Conservation (phyloP, 148 eudicot genomes). For the Nepenthes mirabilis region DNA sequence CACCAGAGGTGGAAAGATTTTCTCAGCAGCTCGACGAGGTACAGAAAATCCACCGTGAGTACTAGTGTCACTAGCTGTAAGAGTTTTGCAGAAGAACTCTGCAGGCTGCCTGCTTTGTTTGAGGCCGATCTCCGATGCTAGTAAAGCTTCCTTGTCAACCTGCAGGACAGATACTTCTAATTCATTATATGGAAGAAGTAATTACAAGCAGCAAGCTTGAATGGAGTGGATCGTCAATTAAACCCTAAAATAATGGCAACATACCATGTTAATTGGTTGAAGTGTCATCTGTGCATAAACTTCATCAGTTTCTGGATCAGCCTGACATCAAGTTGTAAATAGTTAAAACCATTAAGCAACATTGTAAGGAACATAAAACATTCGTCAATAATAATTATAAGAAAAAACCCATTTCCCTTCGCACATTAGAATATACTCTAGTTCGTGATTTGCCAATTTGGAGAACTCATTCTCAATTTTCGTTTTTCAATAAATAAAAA, state of each 20-base stretch:
- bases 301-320: slow-evolving; percentile 95
- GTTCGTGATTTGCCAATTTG: not conserved
- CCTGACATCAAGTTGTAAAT: slow-evolving; percentile 27
- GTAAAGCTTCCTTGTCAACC: slow-evolving; percentile 91
- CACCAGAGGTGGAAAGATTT: slow-evolving; percentile 93
- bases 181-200: not conserved
- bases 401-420: too few relatives aligned
- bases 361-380: not conserved
- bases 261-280: slow-evolving; percentile 87
- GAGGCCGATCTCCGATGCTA: slow-evolving; percentile 84
- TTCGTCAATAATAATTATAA: too few relatives aligned
- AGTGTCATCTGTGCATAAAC: slow-evolving; percentile 99
- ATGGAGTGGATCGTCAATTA: not conserved
- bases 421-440: not conserved
- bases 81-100: slow-evolving; percentile 98
- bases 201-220: not conserved
- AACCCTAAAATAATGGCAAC: slow-evolving; percentile 3
- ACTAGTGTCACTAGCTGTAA: slow-evolving; percentile 98
- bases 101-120: slow-evolving; percentile 87
- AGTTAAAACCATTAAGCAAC: not conserved
- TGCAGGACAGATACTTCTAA: slow-evolving; percentile 10
- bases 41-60: slow-evolving; percentile 99
- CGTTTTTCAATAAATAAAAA: too few relatives aligned
- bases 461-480: too few relatives aligned
- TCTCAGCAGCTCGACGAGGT: slow-evolving; percentile 97